Conservation (phyloP, 2,329 filamentous ascomycete species). For the Thelonectria discophora region DNA sequence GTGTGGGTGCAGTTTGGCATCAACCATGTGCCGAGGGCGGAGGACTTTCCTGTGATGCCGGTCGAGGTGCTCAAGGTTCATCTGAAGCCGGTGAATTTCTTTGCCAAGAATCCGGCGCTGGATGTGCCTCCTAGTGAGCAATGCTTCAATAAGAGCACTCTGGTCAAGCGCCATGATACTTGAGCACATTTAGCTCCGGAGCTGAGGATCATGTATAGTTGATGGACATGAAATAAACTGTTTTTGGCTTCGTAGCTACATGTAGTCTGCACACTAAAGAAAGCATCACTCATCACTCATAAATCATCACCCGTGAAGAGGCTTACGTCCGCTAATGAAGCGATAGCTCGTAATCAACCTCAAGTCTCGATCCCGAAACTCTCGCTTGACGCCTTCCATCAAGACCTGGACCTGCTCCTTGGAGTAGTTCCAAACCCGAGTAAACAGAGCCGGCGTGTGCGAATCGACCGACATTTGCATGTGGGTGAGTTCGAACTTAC, state of each 20-base stretch:
- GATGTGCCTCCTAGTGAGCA: conserved; percentile 50
- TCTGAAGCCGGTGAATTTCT: conserved; percentile 57
- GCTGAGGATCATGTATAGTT: too few relatives aligned
- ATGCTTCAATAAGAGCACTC: conserved; percentile 29
- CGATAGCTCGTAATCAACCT: conserved; percentile 36
- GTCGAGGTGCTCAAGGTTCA: conserved; percentile 33
- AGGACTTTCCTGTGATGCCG: conserved; percentile 61
- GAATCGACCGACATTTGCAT: conserved; percentile 56
- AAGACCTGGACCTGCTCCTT: conserved; percentile 53
- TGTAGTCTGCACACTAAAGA: background rate
- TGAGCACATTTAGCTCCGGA: too few relatives aligned
- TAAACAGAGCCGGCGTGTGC: conserved; percentile 52
- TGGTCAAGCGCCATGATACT: conserved; percentile 10
- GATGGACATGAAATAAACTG: background rate
- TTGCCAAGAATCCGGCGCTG: conserved; percentile 57
- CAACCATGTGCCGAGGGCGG: conserved; percentile 59
- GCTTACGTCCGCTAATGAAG: conserved; percentile 34
- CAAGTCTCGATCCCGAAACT: conserved; percentile 45
- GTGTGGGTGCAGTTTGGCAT: conserved; percentile 61
- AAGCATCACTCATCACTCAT: background rate
- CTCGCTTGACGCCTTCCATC: conserved; percentile 59
- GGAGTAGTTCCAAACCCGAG: conserved; percentile 49
- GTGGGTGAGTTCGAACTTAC: conserved; percentile 48
- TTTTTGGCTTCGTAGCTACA: too few relatives aligned
- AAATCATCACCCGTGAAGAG: conserved; percentile 1